Conservation (phyloP, 495 filamentous ascomycete species). For the Lentithecium fluviatile region DNA sequence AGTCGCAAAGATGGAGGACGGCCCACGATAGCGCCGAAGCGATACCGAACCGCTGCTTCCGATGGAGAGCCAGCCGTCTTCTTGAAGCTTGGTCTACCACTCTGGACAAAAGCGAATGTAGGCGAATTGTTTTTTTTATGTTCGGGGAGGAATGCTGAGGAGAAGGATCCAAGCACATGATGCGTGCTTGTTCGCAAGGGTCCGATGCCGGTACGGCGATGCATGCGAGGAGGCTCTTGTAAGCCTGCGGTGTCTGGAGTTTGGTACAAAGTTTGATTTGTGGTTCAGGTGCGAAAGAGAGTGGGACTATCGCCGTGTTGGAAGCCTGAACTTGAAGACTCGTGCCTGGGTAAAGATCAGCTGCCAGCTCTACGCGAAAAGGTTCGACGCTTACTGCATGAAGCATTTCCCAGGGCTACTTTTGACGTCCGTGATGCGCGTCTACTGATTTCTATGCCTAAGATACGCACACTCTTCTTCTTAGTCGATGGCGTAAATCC, state of each 20-base stretch:
- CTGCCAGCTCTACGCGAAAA: too few species aligned
- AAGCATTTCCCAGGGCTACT: too few species aligned
- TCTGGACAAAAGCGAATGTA: background rate
- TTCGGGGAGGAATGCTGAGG: background rate
- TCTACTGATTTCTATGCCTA: background rate
- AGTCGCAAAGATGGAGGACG: conserved; percentile 17
- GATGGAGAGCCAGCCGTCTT: background rate
- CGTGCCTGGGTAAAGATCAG: too few species aligned
- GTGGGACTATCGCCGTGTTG: background rate
- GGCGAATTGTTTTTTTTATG: background rate
- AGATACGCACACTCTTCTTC: background rate
- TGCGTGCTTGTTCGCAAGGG: background rate
- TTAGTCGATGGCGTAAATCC: too few species aligned
- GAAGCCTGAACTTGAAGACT: background rate
- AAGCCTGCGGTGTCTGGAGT: background rate
- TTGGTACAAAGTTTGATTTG: background rate
- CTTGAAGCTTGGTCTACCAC: background rate
- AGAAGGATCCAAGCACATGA: background rate
- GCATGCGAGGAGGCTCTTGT: background rate
- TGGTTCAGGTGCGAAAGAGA: background rate
- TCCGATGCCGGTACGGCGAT: background rate
- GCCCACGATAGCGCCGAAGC: conserved; percentile 18
- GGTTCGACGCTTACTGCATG: too few species aligned
- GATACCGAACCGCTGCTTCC: conserved; percentile 19
- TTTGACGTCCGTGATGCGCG: too few species aligned